These are phyloP conservation scores for Colletotrichum filicis DNA, from an alignment of 2,329 filamentous ascomycete species.

Conservation along the genomic window DNA sequence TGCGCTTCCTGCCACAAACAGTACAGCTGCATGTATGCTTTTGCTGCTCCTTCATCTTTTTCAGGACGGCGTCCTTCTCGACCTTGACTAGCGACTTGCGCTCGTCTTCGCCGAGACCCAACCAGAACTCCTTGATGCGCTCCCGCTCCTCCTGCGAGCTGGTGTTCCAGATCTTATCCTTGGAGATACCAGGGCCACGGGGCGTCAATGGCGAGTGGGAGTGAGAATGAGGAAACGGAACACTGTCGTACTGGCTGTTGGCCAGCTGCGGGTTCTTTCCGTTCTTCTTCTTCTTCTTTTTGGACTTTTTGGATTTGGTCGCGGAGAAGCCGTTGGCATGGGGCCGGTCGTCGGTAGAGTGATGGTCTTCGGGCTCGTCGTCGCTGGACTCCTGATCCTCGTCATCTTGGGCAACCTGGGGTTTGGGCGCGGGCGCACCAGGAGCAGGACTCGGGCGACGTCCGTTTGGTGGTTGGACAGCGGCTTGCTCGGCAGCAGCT, in stretches of 20 bases:
- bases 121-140: conserved; percentile 98
- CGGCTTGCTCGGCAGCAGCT: conserved; percentile 56
- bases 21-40: conserved; percentile 99
- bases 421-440: conserved; percentile 40
- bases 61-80: conserved; percentile 96
- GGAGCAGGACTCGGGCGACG: conserved; percentile 50
- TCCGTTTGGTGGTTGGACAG: conserved; percentile 50
- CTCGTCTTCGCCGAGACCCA: conserved; percentile 92
- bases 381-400: conserved; percentile 68
- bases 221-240: conserved; percentile 24
- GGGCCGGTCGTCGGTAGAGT: conserved; percentile 49
- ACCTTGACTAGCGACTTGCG: conserved; percentile 96
- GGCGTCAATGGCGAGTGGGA: conserved; percentile 44
- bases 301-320: conserved; percentile 67
- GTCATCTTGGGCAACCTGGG: conserved; percentile 55
- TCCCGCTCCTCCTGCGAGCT: conserved; percentile 94
- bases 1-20: conserved; percentile 95
- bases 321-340: conserved; percentile 44
- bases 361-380: conserved; percentile 59
- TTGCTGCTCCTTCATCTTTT: conserved; percentile 99
- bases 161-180: conserved; percentile 97
- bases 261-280: conserved; percentile 40
- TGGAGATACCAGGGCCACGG: conserved; percentile 62
- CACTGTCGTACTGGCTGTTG: conserved; percentile 46
- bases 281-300: conserved; percentile 76